Evolutionary conservation across 768 basidiomycete genomes (phyloP), one percentile per base, ranked within the genome.

Genomic region (Hericium erinaceus): DNA sequence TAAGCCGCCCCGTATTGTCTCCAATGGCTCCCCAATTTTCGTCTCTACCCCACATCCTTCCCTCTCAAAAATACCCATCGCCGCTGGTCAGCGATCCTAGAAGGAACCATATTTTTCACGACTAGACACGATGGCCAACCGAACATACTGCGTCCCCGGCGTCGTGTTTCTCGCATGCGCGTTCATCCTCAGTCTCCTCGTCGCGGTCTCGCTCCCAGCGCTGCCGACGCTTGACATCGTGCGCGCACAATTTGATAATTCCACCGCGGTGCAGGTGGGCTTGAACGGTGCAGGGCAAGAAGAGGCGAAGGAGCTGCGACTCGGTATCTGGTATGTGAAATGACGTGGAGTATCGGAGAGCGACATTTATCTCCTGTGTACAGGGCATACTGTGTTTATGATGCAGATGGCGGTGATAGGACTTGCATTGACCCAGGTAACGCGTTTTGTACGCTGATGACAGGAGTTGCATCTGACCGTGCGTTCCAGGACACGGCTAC

Each of bases 121-220:
- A 9, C 52, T 28, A 15, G 20, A 38, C 20, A 33, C 33, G 33
- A 33, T 33, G 33, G 33, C 33, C n/a, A 15, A n/a, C 20, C 77
- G 82, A 60, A 64, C 70, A 24, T 81, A 85, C 71, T 84, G 83
- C 65, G 73, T 89, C 59, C 83, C 84, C 3, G 84, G 81, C 37
- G 63, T 80, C 39, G 68, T 82, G 61, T 75, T 81, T 62, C 71
- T 89, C 55, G 73, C 80, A 64, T 71, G 68, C 48, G 87, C 89
- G 26, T 78, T 89, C 58, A 76, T 85, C 2, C 78, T 90, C 60
- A 79, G 78, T 62, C 73, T 89, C 66, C 71, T 90, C 60, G 79
- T 82, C 37, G 83, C 87, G 12, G 75, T 91, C 52, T 90, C 88
- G 15, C 72, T 89, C 3, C 89, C 89, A 1, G 83, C 73, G 70